These are phyloP conservation scores for Torrubiellomyces zombiae DNA, from an alignment of 2,329 filamentous ascomycete genomes.

Conservation along the genomic window DNA sequence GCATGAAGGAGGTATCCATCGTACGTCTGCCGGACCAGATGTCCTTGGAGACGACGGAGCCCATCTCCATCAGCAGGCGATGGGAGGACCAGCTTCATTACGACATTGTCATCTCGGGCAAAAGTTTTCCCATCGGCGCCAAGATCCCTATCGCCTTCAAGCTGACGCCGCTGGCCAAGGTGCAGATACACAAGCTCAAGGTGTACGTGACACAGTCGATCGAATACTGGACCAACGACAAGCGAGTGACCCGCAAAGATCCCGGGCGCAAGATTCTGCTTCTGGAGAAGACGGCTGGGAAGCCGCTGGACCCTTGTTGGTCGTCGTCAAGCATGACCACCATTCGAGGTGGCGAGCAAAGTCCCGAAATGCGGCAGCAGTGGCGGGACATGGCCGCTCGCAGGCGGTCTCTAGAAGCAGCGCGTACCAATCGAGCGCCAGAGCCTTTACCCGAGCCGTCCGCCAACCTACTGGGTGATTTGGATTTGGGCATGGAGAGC, in stretches of 20 bases:
- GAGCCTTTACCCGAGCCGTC: conserved; percentile 30
- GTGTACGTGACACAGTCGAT: conserved; percentile 81
- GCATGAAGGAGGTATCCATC: conserved; percentile 64
- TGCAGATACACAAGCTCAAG: conserved; percentile 83
- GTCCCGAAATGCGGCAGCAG: conserved; percentile 26
- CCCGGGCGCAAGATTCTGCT: conserved; percentile 70
- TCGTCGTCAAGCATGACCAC: conserved; percentile 61
- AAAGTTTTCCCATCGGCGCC: conserved; percentile 78
- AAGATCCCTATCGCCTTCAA: conserved; percentile 90
- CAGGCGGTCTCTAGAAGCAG: conserved; percentile 37
- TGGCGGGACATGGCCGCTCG: conserved; percentile 29
- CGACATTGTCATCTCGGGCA: conserved; percentile 89
- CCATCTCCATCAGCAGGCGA: conserved; percentile 80
- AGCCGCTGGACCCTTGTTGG: conserved; percentile 55
- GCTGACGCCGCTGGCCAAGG: conserved; percentile 79
- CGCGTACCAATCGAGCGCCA: conserved; percentile 20
- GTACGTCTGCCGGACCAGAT: conserved; percentile 76
- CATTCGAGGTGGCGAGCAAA: conserved; percentile 64
- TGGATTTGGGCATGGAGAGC: conserved; percentile 51
- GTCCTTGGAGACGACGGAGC: conserved; percentile 79
- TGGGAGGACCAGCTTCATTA: conserved; percentile 96
- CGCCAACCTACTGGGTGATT: conserved; percentile 66
- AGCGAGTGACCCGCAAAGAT: conserved; percentile 70
- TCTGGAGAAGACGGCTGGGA: conserved; percentile 76
- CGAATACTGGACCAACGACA: conserved; percentile 79